Evolutionary conservation across 805 yeast genomes (phyloP).

Genomic region (Schwanniomyces occidentalis): DNA sequence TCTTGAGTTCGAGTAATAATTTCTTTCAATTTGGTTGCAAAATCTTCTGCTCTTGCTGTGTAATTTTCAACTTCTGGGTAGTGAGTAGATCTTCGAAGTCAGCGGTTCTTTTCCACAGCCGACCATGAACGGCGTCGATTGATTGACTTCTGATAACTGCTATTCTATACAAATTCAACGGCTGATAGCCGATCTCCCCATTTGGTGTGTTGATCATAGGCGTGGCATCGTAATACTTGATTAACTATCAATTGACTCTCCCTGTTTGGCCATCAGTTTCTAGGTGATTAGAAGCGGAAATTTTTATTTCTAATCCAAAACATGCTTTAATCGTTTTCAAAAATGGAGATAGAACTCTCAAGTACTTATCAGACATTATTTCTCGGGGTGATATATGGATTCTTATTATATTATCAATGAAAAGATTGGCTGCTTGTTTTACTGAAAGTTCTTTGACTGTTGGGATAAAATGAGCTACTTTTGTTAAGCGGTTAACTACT

Average conservation of each 20-base stretch:
- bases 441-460: constrained; percentile 6
- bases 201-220: neutral
- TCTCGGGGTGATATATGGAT: constrained; percentile 13
- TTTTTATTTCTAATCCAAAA: constrained; percentile 6
- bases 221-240: constrained; percentile 1
- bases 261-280: constrained; percentile 20
- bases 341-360: too few species aligned
- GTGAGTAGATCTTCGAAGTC: neutral
- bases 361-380: too few species aligned
- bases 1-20: constrained; percentile 2
- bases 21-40: neutral
- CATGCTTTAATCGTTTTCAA: constrained; percentile 3
- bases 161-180: constrained; percentile 5
- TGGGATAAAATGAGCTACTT: constrained; percentile 15
- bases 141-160: constrained; percentile 1
- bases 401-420: constrained; percentile 7
- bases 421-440: constrained; percentile 3
- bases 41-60: neutral
- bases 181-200: constrained; percentile 1
- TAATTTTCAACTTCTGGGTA: neutral
- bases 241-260: constrained; percentile 4
- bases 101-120: constrained; percentile 1
- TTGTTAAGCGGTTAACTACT: constrained; percentile 16
- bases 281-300: constrained; percentile 11
- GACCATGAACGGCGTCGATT: constrained; percentile 1